Conservation (phyloP, 1,284 basidiomycete genomes). For the Sporisorium exsertum region DNA sequence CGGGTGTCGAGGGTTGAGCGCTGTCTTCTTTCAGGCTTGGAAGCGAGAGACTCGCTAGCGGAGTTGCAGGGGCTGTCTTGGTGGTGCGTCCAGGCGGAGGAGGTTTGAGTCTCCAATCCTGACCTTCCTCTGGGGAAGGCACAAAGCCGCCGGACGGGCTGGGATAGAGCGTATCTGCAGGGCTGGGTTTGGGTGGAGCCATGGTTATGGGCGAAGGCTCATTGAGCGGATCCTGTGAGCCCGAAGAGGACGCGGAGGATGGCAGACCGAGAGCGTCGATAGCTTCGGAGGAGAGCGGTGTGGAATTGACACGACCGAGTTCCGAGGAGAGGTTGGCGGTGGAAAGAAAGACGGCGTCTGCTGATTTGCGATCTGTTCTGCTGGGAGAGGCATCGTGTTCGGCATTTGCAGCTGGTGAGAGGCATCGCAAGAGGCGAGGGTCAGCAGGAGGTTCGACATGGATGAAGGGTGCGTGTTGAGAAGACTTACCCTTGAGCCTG, state of each 20-base stretch:
- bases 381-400: conserved; percentile 13
- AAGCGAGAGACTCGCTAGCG: conserved; percentile 9
- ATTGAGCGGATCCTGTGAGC: conserved; percentile 12
- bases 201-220: conserved; percentile 38
- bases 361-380: conserved; percentile 41
- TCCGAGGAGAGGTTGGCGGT: conserved; percentile 30
- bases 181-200: conserved; percentile 49
- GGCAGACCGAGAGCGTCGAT: conserved; percentile 27
- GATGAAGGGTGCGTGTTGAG: background rate
- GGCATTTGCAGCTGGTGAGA: conserved; percentile 30
- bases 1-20: conserved; percentile 12
- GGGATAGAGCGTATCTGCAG: conserved; percentile 54
- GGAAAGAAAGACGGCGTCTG: conserved; percentile 43
- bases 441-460: background rate
- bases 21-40: conserved; percentile 15
- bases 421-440: background rate
- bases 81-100: conserved; percentile 42
- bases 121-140: conserved; percentile 53
- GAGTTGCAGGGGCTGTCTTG: conserved; percentile 10
- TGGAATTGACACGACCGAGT: conserved; percentile 49
- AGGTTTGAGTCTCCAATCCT: conserved; percentile 55
- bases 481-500: conserved; percentile 36
- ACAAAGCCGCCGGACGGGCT: conserved; percentile 57
- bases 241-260: conserved; percentile 6
- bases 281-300: conserved; percentile 33